Percentiles rank a stretch among this genome's conserved stretches.
These are phyloP conservation scores for Leishmania turanica DNA, from an alignment of 208 protist species.

Conservation along the genomic window DNA sequence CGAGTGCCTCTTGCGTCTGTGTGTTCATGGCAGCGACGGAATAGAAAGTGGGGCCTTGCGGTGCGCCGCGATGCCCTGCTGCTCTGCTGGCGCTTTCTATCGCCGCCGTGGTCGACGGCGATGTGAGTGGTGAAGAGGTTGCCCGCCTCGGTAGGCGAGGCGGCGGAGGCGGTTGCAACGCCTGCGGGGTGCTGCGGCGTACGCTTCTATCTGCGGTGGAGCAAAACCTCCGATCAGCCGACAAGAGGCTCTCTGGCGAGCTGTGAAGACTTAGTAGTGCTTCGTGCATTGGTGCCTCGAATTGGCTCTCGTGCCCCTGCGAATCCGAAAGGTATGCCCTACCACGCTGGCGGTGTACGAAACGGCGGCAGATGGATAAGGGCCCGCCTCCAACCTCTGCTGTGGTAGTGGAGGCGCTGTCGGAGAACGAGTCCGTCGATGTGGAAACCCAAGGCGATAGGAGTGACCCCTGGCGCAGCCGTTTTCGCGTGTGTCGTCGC, in stretches of 20 bases:
- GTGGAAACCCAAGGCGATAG: not conserved
- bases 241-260: not conserved
- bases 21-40: not conserved
- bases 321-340: not conserved
- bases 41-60: not conserved
- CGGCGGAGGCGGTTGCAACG: conserved; percentile 3
- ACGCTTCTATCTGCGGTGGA: not conserved
- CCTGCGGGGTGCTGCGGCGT: not conserved
- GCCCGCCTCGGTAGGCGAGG: conserved; percentile 8
- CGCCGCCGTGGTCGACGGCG: not conserved
- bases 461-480: not conserved
- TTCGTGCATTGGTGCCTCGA: not conserved
- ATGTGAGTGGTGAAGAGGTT: not conserved
- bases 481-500: not conserved
- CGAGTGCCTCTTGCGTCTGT: not conserved
- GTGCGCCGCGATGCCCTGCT: not conserved
- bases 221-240: not conserved
- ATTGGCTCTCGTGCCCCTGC: not conserved
- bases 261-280: not conserved
- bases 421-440: conserved; percentile 11
- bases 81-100: not conserved
- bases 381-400: not conserved
- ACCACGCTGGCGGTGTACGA: not conserved
- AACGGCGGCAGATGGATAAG: not conserved
- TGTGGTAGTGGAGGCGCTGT: not conserved